A percentile compares a stretch with the other conserved stretches of the same genome.
Conservation (phyloP, 768 basidiomycete species). For the Lactarius hatsudake region DNA sequence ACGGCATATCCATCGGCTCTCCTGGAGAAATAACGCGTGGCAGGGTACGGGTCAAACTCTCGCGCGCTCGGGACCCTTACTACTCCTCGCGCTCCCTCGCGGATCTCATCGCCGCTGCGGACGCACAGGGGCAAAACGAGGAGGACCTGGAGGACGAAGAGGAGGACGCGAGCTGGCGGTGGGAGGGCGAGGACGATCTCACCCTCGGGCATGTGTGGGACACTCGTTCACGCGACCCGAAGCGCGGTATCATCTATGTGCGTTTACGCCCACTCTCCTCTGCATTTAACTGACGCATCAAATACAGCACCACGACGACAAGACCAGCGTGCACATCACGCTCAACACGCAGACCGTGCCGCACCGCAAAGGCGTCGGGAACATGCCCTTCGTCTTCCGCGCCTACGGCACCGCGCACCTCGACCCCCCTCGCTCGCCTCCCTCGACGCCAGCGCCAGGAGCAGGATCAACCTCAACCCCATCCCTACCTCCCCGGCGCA, state of each 20-base stretch:
- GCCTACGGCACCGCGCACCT: conserved; percentile 37
- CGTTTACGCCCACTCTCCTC: conserved; percentile 30
- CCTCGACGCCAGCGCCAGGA: neutral
- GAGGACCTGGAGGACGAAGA: conserved; percentile 22
- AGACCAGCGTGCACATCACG: conserved; percentile 60
- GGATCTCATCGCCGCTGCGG: conserved; percentile 27
- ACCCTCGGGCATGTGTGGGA: conserved; percentile 57
- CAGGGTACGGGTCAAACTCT: conserved; percentile 31
- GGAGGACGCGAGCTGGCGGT: conserved; percentile 52
- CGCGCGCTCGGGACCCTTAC: conserved; percentile 35
- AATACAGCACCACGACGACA: conserved; percentile 53
- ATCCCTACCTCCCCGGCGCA: conserved; percentile 2
- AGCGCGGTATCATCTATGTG: conserved; percentile 61
- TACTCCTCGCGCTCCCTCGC: conserved; percentile 32
- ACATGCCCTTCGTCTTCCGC: conserved; percentile 58
- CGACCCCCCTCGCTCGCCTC: conserved; percentile 11
- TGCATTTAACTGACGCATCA: neutral
- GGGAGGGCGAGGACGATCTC: conserved; percentile 70
- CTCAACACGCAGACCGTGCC: conserved; percentile 52
- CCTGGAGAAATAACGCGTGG: conserved; percentile 52
- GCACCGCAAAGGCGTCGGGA: conserved; percentile 54
- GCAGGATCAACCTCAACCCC: neutral
- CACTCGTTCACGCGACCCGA: conserved; percentile 40
- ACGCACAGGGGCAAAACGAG: conserved; percentile 16
- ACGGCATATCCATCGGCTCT: conserved; percentile 42